Evolutionary conservation across 208 protist genomes (phyloP), one percentile per base, ranked within the genome.

Genomic region (Acanthamoeba divionensis): DNA sequence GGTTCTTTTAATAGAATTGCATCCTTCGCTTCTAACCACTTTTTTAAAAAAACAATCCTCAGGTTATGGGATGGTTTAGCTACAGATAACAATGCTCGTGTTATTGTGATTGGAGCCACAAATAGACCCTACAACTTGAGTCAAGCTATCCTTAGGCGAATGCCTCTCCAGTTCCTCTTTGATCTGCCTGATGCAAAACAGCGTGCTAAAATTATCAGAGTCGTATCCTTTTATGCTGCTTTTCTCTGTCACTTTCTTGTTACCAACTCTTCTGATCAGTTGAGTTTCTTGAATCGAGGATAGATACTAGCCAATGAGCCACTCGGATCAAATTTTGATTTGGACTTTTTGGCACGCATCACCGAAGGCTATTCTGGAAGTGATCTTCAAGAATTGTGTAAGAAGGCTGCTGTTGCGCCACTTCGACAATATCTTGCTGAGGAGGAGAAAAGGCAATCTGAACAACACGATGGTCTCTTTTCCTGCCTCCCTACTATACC

Each of bases 161-260:
- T 83, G 73, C 73, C 73, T 15, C 73, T 54, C 21, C 73, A 83
- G 73, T 83, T 83, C 50, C 48, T 83, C 45, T 54, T 83, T 52
- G 48, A 54, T 31, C 73, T 83, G 1, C 73, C 73, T 21, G 63
- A 54, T 31, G 47, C 41, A 21, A 52, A 26, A 13, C 73, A 83
- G 31, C 73, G 73, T n/a, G 50, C 50, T 0, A 13, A 83, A 21
- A 83, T 83, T 31, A 45, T 83, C n/a, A 54, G 41, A 10, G 73
- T 83, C 12, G 73, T 83, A 41, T 13, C 1, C 69, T 60, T 29
- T 15, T 15, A 9, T 60, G 36, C 38, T 52, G 21, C 10, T 1
- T 79, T 12, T 79, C 0, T 33, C 29, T 12, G 15, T 24, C 21
- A n/a, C 21, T 52, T 12, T 41, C 12, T 52, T 26, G 12, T 26